These are phyloP conservation scores for Xylaria scruposa DNA, from an alignment of 495 filamentous ascomycete species.

Conservation along the genomic window DNA sequence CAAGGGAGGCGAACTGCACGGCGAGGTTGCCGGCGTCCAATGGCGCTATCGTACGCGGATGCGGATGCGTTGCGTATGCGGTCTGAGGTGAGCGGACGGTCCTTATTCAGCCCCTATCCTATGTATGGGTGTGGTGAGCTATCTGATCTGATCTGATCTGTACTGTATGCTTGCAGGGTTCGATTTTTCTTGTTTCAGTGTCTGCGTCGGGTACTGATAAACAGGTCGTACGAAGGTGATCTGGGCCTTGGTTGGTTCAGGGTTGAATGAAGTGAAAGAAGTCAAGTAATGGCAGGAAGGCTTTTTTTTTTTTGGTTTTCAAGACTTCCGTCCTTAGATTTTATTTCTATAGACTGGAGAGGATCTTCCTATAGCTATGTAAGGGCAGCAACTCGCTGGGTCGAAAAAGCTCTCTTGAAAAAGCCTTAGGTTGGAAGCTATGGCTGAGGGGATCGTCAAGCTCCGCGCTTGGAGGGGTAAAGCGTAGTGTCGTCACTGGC, in stretches of 20 bases:
- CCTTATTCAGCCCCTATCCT: conserved; percentile 18
- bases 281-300: neutral
- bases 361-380: neutral
- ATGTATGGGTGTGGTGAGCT: conserved; percentile 1
- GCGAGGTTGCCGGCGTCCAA: conserved; percentile 19
- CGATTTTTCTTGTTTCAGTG: neutral
- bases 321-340: conserved; percentile 3
- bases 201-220: neutral
- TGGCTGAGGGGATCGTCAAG: conserved; percentile 19
- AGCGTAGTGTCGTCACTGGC: conserved; percentile 21
- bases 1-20: conserved; percentile 22
- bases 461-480: conserved; percentile 22
- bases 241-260: conserved; percentile 2
- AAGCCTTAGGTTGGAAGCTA: conserved; percentile 1
- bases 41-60: conserved; percentile 15
- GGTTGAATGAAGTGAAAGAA: neutral
- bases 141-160: neutral
- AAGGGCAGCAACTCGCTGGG: neutral
- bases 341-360: neutral
- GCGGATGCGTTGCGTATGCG: neutral
- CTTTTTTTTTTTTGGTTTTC: neutral
- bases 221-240: conserved; percentile 1
- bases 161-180: conserved; percentile 9
- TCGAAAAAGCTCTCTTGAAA: neutral
- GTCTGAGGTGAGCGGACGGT: neutral